Base-by-base conservation (phyloP, 768 basidiomycete genomes). In the Tylopilus vinaceipallidus region DNA sequence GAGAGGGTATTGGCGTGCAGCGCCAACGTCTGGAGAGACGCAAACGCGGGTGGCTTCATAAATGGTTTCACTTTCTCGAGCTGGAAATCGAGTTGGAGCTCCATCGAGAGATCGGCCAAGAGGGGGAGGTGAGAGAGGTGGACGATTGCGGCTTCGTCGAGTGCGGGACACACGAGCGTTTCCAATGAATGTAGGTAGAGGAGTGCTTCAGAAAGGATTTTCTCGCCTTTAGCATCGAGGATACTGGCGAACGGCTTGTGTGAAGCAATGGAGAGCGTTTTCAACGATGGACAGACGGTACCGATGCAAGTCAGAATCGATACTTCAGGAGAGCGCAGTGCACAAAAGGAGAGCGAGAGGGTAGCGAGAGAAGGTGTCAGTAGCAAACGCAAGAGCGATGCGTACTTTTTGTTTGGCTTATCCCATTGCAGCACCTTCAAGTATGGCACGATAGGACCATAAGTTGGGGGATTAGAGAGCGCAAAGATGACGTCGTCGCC, bases 401-500 rank as follows among this genome's bases (percentile, higher is more conserved):
- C 56, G 20, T 61, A 42, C 16, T 42, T 48, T 53, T 13, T 52
- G 17, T 27, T 36, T 26, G 55, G 42, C 26, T 41, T 50, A 14
- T 56, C 45, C 64, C 62, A 66, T 14, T 17, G 8, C 17, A 65
- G 64, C 17, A 6, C n/a, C 34, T 22, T 64, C 41, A 66, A 39
- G 36, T 54, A 35, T 1, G 63, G 63, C 39, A 60, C 10, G 17
- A 65, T 59, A 27, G 64, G 59, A 1, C 53, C 49, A 14, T 55
- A 44, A 1, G 48, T 42, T 14, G 63, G 64, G 27, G 63, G 59
- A 33, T 48, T 53, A 11, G 58, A 66, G 35, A 65, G 59, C 0
- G 63, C 54, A 49, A 61, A 56, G 24, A 66, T 50, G 26, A 64
- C 55, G 3, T 63, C 56, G 42, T 55, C 59, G n/a, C 46, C 42